Base-by-base conservation (phyloP, 495 filamentous ascomycete genomes). In the Aspergillus kassunensis region DNA sequence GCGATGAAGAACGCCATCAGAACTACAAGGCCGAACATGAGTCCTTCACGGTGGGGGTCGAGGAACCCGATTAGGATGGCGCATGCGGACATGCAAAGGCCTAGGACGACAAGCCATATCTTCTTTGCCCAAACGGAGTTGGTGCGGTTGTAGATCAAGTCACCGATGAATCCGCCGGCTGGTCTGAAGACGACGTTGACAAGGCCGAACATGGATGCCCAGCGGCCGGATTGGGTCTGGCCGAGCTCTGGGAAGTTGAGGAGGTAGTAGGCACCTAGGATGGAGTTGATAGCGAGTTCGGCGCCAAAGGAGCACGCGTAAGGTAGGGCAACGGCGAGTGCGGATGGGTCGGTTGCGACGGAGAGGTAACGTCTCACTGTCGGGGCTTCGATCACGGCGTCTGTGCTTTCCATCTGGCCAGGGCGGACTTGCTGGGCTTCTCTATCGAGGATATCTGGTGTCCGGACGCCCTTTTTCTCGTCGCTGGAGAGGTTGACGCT, bases 191-290 rank as follows among this genome's bases (percentile, higher is more conserved):
- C 65, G 29, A 92, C 73, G 67, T 96, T 95, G 23, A 96, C 72
- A 40, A 96, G 83, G 9, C 91, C 91, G 62, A 95, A 96, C 84
- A 95, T 92, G 47, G 91, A 88, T 0, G 89, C 88, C 84, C 86
- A 95, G 53, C 81, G 79, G 2, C 87, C 82, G 6, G 86, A 82
- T 23, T 76, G 67, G 12, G 89, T 91, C 66, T 91, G 88, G 3
- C 80, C 80, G 27, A 95, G 82, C 6, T 60, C 33, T 1, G 85
- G 82, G 75, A 95, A 95, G 65, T 90, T 88, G 51, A 82, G 74
- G 33, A 77, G 60, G 70, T 95, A 96, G 78, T 91, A 95, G 2
- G 84, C 67, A 40, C 85, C 83, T 4, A 96, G 82, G 49, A 91
- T 81, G 16, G 83, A 80, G 77, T 96, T 92, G 72, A 96, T 86